These are phyloP conservation scores for Ceratobasidium sp. DNA, from an alignment of 1,284 basidiomycete species.

Conservation along the genomic window DNA sequence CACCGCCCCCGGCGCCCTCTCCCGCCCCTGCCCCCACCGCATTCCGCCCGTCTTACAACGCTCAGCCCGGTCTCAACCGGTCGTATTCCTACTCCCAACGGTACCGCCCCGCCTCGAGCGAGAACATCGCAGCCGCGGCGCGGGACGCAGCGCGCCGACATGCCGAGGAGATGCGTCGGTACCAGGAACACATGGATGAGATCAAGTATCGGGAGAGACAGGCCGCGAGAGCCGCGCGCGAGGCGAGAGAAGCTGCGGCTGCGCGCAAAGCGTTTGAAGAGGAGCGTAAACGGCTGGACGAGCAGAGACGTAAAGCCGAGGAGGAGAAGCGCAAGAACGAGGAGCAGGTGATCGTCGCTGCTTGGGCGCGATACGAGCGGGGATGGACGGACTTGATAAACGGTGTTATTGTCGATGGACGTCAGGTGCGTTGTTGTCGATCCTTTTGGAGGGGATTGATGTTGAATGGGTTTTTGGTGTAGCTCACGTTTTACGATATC, in stretches of 20 bases:
- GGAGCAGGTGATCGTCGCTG: conserved; percentile 44
- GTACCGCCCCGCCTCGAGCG: too few species aligned
- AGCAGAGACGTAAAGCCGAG: conserved; percentile 16
- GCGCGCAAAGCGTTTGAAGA: conserved; percentile 43
- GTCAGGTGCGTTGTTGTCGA: conserved; percentile 17
- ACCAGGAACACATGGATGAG: conserved; percentile 40
- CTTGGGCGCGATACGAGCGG: conserved; percentile 48
- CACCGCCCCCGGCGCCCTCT: conserved; percentile 8
- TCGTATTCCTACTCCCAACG: too few species aligned
- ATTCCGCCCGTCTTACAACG: conserved; percentile 12
- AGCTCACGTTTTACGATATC: conserved; percentile 63
- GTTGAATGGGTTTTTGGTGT: background rate
- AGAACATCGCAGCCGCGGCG: conserved; percentile 2
- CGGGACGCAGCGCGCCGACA: conserved; percentile 14
- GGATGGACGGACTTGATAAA: conserved; percentile 47
- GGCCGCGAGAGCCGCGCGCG: conserved; percentile 33
- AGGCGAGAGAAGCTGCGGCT: conserved; percentile 29
- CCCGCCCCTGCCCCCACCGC: background rate
- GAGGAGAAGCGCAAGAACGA: conserved; percentile 38
- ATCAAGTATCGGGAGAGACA: conserved; percentile 45
- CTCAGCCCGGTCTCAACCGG: too few species aligned
- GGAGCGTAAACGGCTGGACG: conserved; percentile 37
- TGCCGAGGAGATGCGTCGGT: conserved; percentile 43
- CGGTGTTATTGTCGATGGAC: conserved; percentile 34
- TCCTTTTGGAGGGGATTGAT: too few species aligned